These are phyloP conservation scores for Trametes villosa DNA, from an alignment of 768 basidiomycete genomes.

Conservation along the genomic window DNA sequence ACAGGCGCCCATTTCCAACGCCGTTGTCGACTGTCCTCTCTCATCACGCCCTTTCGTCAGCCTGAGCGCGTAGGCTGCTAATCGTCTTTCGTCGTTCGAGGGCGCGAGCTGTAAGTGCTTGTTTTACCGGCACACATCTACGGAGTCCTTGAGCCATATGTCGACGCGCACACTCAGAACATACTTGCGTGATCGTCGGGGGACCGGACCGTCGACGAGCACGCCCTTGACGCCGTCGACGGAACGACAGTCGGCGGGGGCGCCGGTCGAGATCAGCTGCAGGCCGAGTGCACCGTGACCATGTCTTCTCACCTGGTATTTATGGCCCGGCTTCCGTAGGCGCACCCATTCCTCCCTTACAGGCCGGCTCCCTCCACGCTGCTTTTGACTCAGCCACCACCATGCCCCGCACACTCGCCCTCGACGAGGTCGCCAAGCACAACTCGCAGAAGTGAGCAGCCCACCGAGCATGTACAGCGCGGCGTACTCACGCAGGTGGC, in stretches of 20 bases:
- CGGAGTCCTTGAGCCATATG: too few relatives aligned
- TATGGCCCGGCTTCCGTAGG: background rate
- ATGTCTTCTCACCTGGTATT: constrained; percentile 15
- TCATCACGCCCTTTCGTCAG: background rate
- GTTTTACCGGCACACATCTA: too few relatives aligned
- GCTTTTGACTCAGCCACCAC: background rate
- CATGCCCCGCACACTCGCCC: constrained; percentile 45
- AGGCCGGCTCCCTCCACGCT: background rate
- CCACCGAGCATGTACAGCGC: background rate
- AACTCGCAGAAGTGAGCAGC: constrained; percentile 51
- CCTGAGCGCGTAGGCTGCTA: too few relatives aligned
- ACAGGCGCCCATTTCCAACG: background rate
- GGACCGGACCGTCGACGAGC: background rate
- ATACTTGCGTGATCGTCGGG: background rate
- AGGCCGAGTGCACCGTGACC: background rate
- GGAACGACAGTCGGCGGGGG: constrained; percentile 9
- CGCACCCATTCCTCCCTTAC: background rate
- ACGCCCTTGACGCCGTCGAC: background rate
- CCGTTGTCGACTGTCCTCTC: background rate
- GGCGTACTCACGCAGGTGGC: background rate
- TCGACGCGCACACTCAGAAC: too few relatives aligned
- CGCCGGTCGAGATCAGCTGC: constrained; percentile 12
- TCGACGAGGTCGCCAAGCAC: constrained; percentile 65
- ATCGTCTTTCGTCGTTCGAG: too few relatives aligned
- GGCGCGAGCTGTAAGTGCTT: too few relatives aligned